Evolutionary conservation across 306 rosid genomes (phyloP).

Genomic region (Cucumis hystrix): DNA sequence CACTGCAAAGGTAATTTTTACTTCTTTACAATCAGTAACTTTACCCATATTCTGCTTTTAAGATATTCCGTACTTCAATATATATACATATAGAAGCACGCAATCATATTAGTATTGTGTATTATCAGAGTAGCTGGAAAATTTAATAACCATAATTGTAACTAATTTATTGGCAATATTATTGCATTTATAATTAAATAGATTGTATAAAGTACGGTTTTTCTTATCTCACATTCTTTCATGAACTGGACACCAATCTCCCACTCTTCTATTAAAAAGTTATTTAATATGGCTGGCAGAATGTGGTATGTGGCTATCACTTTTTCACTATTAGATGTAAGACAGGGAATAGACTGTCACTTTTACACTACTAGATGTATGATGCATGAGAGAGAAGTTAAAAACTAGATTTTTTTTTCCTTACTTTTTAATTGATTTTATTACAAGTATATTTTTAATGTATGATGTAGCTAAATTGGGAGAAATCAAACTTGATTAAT

Average conservation of each 20-base stretch:
- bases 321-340: background rate
- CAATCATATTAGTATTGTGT: background rate
- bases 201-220: background rate
- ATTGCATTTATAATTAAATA: background rate
- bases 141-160: background rate
- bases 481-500: background rate
- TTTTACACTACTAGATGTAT: background rate
- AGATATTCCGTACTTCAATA: background rate
- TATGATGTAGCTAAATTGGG: background rate
- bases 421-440: background rate
- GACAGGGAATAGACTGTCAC: background rate
- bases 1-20: constrained; percentile 55
- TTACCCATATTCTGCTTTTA: background rate
- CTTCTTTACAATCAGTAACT: background rate
- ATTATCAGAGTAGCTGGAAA: background rate
- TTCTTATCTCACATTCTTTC: background rate
- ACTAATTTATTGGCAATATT: background rate
- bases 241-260: background rate
- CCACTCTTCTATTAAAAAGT: background rate
- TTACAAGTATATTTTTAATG: too few species aligned
- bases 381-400: background rate
- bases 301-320: background rate
- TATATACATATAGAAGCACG: background rate
- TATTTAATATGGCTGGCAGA: background rate
- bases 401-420: background rate